Evolutionary conservation across 805 yeast species (phyloP), one percentile per base, ranked within the genome.

Genomic region (Kurtzmaniella fragi): DNA sequence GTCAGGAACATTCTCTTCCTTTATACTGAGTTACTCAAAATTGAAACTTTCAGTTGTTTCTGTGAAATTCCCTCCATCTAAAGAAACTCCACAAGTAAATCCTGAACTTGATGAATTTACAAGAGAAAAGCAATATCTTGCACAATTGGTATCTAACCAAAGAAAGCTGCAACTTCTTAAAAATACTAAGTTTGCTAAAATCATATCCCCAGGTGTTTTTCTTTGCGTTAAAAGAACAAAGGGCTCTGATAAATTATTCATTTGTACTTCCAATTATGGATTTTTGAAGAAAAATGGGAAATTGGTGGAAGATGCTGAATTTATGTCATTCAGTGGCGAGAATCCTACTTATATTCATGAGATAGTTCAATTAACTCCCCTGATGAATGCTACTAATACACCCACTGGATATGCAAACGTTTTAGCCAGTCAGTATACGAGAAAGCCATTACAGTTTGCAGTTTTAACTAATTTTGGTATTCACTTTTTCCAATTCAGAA

Each of bases 151-250:
- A 13, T 52, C 63, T 11, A 60, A 59, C 43, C 74, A 69, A 43
- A 72, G 67, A 42, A 64, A 61, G 42, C 73, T 78, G 69, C 84
- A 56, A 59, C 71, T 88, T 35, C 64, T 82, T 41, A 75, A 73
- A 42, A 75, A 82, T 33, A 71, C 84, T 20, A 66, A 74, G 31
- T 67, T 78, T 9, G 71, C 84, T 17, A 71, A 76, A 26, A 67
- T 90, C 10, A 68, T 87, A 25, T 79, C 95, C 15, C 96, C 96
- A 0, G 95, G 95, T n/a, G 80, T 88, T 3, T 90, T 80, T 52
- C 71, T 90, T 43, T 82, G 86, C 30, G 84, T 82, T 10, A 67
- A 66, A 40, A 73, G 76, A 37, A 65, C 70, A 3, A 64, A 61
- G 38, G 56, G 56, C 32, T 62, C 70, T 4, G 73, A 68, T 43